Evolutionary conservation across 805 yeast genomes (phyloP).

Genomic region (Starmerella geochares): DNA sequence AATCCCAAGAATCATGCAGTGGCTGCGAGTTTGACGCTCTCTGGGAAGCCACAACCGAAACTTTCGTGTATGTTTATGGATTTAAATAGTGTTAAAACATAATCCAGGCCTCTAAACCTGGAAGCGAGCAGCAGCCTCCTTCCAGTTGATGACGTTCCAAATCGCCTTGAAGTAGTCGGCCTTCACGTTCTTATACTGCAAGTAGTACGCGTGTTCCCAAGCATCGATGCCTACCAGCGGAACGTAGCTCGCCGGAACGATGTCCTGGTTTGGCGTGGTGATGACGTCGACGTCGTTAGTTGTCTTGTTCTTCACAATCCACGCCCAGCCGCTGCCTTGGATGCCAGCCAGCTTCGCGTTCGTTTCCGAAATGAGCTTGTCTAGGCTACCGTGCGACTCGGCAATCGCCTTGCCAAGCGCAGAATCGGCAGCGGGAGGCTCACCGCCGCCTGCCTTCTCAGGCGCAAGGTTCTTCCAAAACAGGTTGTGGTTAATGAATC

Average conservation of each 20-base stretch:
- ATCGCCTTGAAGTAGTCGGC: slow-evolving; percentile 86
- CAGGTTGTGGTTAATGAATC: slow-evolving; percentile 71
- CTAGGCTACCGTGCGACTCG: slow-evolving; percentile 62
- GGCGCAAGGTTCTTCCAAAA: slow-evolving; percentile 89
- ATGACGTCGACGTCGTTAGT: slow-evolving; percentile 64
- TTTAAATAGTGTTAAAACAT: too few relatives aligned
- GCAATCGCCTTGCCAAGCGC: slow-evolving; percentile 49
- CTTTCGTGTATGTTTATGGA: too few relatives aligned
- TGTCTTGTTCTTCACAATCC: slow-evolving; percentile 69
- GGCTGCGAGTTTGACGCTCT: too few relatives aligned
- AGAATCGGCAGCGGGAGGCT: slow-evolving; percentile 43
- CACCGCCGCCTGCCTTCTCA: slow-evolving; percentile 64
- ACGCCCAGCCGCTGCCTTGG: slow-evolving; percentile 96
- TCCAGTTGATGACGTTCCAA: slow-evolving; percentile 93
- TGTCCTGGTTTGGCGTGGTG: slow-evolving; percentile 78
- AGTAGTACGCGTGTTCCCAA: slow-evolving; percentile 94
- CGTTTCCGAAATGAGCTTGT: slow-evolving; percentile 51
- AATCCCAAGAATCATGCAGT: too few relatives aligned
- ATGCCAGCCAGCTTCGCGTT: slow-evolving; percentile 71
- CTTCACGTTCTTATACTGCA: slow-evolving; percentile 86
- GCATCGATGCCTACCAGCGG: slow-evolving; percentile 88
- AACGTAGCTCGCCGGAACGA: slow-evolving; percentile 55
- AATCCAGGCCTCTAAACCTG: too few relatives aligned
- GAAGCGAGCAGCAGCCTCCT: slow-evolving; percentile 66
- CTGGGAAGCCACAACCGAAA: too few relatives aligned